Evolutionary conservation across 2,329 filamentous ascomycete genomes (phyloP).

Genomic region (Epichloe gansuensis): DNA sequence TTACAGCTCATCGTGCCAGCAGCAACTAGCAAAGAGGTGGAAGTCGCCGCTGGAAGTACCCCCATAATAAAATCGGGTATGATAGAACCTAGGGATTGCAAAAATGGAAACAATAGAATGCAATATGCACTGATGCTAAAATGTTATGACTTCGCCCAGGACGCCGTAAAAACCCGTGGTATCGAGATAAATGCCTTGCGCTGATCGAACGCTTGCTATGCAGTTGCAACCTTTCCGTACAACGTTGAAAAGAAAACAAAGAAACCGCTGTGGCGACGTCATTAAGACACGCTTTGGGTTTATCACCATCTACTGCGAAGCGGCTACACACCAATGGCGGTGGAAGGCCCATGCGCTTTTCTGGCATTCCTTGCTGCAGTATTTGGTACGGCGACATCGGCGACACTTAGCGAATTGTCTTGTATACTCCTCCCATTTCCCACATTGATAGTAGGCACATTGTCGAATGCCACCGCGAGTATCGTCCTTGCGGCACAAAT

Average conservation of each 20-base stretch:
- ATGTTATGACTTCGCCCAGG: constrained; percentile 14
- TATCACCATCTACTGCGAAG: constrained; percentile 34
- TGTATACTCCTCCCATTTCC: constrained; percentile 95
- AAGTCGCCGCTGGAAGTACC: neutral
- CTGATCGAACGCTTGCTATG: constrained; percentile 31
- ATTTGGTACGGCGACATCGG: constrained; percentile 90
- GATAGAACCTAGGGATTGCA: neutral
- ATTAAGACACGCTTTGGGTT: constrained; percentile 7
- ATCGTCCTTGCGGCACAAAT: constrained; percentile 96
- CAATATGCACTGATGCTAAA: constrained; percentile 6
- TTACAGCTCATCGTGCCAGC: neutral
- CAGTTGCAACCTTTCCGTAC: constrained; percentile 21
- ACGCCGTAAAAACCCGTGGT: constrained; percentile 25
- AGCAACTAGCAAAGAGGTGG: neutral
- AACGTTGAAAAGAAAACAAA: constrained; percentile 18
- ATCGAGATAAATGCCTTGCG: constrained; percentile 32
- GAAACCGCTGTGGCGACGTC: constrained; percentile 6
- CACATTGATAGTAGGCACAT: constrained; percentile 95
- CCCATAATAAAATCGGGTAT: neutral
- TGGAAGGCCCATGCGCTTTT: constrained; percentile 98
- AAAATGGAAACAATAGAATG: constrained; percentile 4
- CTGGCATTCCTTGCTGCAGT: constrained; percentile 99
- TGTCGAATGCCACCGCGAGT: constrained; percentile 87
- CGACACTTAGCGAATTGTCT: constrained; percentile 97
- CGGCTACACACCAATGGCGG: constrained; percentile 89